These are phyloP conservation scores for Diplogelasinospora grovesii DNA, from an alignment of 495 filamentous ascomycete genomes.

Conservation along the genomic window DNA sequence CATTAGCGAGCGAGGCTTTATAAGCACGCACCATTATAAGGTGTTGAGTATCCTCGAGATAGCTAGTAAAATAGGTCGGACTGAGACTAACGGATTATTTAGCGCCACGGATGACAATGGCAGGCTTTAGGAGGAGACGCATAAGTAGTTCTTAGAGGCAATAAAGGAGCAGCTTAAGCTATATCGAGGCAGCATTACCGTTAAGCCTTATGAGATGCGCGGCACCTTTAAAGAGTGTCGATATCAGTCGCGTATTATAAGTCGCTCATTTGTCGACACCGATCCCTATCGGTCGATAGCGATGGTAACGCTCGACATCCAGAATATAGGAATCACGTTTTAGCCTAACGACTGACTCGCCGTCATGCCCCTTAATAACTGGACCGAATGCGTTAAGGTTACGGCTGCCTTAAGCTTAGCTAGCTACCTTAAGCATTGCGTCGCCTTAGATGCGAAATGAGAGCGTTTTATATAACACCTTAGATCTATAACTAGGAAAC, in stretches of 20 bases:
- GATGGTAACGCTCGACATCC: slow-evolving; percentile 39
- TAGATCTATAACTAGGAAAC: slow-evolving; percentile 24
- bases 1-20: slow-evolving; percentile 43
- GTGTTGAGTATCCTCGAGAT: slow-evolving; percentile 49
- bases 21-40: slow-evolving; percentile 48
- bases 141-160: slow-evolving; percentile 43
- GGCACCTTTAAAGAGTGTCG: slow-evolving; percentile 47
- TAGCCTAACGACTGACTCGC: slow-evolving; percentile 43
- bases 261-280: slow-evolving; percentile 35
- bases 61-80: slow-evolving; percentile 44
- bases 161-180: slow-evolving; percentile 48
- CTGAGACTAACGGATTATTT: slow-evolving; percentile 44
- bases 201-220: slow-evolving; percentile 45
- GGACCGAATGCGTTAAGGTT: slow-evolving; percentile 42
- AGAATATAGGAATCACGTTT: slow-evolving; percentile 43
- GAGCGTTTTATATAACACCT: slow-evolving; percentile 39
- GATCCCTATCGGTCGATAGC: slow-evolving; percentile 39
- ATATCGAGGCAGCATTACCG: slow-evolving; percentile 31
- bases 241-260: slow-evolving; percentile 34
- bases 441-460: slow-evolving; percentile 31
- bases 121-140: slow-evolving; percentile 44
- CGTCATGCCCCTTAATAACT: slow-evolving; percentile 44
- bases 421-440: slow-evolving; percentile 29
- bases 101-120: slow-evolving; percentile 32
- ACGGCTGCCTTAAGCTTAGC: slow-evolving; percentile 39